Evolutionary conservation across 768 basidiomycete genomes (phyloP).

Genomic region (Austroboletus festivus): DNA sequence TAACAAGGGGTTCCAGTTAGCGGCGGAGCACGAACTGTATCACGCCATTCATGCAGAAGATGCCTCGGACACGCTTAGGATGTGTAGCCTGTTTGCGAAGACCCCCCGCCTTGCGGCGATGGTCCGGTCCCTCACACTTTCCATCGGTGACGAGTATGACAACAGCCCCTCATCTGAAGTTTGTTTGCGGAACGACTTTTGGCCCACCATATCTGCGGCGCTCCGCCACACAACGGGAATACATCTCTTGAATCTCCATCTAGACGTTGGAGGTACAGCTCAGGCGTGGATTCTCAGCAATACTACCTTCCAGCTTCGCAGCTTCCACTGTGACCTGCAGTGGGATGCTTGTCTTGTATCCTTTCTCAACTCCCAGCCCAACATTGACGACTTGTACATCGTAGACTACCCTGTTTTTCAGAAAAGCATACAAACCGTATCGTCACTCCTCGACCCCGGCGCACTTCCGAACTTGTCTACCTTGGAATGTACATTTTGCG

Average conservation of each 20-base stretch:
- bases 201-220: conserved; percentile 48
- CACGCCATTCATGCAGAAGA: conserved; percentile 51
- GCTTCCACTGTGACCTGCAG: conserved; percentile 62
- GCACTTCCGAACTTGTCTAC: conserved; percentile 49
- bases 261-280: conserved; percentile 25
- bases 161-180: neutral
- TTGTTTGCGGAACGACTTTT: conserved; percentile 40
- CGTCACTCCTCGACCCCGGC: conserved; percentile 21
- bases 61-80: conserved; percentile 34
- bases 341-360: conserved; percentile 57
- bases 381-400: conserved; percentile 31
- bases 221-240: conserved; percentile 46
- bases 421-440: conserved; percentile 13
- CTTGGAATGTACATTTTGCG: conserved; percentile 66
- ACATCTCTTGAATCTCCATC: conserved; percentile 50
- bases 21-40: conserved; percentile 58
- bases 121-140: conserved; percentile 55
- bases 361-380: conserved; percentile 25
- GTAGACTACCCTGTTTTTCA: conserved; percentile 31
- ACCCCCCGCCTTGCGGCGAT: conserved; percentile 47
- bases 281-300: conserved; percentile 38
- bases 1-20: conserved; percentile 50
- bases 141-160: conserved; percentile 28
- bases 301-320: conserved; percentile 52
- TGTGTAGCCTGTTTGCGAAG: conserved; percentile 47